phyloP scores from a whole-genome alignment of 1,284 basidiomycete species.

The Trichosporon sp. region DNA sequence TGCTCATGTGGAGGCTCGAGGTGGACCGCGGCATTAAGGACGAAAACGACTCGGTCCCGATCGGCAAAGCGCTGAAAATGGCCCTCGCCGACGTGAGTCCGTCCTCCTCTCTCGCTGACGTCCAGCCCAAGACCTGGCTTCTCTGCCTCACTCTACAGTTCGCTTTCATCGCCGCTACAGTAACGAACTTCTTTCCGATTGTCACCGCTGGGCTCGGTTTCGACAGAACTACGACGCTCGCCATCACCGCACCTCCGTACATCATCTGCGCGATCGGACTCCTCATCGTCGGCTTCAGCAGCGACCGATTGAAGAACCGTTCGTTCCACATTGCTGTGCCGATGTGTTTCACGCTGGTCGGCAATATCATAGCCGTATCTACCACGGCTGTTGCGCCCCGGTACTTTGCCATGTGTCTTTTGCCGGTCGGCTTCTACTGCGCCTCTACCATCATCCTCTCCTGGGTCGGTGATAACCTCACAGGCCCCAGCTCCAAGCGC shows the following conservation, averaged over 20 bases:
- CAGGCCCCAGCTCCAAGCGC: constrained; percentile 54
- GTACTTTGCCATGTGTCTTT: constrained; percentile 49
- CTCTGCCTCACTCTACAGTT: constrained; percentile 20
- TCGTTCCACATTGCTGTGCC: constrained; percentile 32
- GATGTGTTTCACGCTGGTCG: constrained; percentile 33
- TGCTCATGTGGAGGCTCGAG: constrained; percentile 46
- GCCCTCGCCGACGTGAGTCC: too few relatives aligned
- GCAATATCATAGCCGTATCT: constrained; percentile 43
- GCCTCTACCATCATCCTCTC: constrained; percentile 52
- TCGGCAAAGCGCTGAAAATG: constrained; percentile 35
- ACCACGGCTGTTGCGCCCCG: constrained; percentile 43
- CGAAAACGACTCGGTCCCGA: constrained; percentile 38
- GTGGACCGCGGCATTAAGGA: constrained; percentile 45
- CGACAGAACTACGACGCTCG: constrained; percentile 47
- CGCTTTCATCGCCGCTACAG: constrained; percentile 22
- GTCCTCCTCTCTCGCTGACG: constrained; percentile 25
- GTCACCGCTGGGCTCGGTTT: constrained; percentile 48
- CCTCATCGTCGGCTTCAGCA: constrained; percentile 47
- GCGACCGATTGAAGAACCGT: constrained; percentile 48
- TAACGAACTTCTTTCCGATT: constrained; percentile 50
- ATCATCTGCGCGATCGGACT: constrained; percentile 38
- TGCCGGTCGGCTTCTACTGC: constrained; percentile 48
- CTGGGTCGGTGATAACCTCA: constrained; percentile 52
- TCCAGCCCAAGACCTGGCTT: constrained; percentile 26
- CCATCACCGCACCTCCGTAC: constrained; percentile 56